phyloP scores from a whole-genome alignment of 1,284 basidiomycete species.

The Austroboletus sp. region DNA sequence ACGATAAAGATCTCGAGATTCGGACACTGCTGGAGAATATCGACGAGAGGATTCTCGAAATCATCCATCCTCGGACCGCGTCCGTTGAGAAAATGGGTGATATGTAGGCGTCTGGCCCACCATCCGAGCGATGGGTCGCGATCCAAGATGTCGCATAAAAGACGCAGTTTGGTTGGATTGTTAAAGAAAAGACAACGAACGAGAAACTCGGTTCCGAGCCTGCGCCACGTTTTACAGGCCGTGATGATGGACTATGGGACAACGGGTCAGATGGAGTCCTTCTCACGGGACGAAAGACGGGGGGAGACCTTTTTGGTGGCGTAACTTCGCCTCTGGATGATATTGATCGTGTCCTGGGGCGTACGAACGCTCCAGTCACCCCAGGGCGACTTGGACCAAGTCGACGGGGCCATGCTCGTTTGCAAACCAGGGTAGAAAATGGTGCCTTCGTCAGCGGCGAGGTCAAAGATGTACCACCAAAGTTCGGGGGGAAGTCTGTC shows the following conservation, averaged over 20 bases:
- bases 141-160: slow-evolving; percentile 44
- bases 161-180: slow-evolving; percentile 45
- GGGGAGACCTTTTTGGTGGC: slow-evolving; percentile 53
- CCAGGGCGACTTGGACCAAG: slow-evolving; percentile 48
- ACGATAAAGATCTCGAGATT: slow-evolving; percentile 65
- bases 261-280: background rate
- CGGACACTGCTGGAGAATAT: slow-evolving; percentile 54
- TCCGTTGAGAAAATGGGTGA: slow-evolving; percentile 45
- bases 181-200: slow-evolving; percentile 60
- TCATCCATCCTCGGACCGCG: slow-evolving; percentile 30
- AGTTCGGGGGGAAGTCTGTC: slow-evolving; percentile 56
- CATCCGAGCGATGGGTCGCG: slow-evolving; percentile 49
- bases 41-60: slow-evolving; percentile 36
- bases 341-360: slow-evolving; percentile 50
- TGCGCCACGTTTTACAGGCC: slow-evolving; percentile 51
- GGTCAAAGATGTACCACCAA: slow-evolving; percentile 59
- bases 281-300: background rate
- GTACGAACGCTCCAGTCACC: slow-evolving; percentile 52
- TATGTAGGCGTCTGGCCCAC: slow-evolving; percentile 60
- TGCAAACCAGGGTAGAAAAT: slow-evolving; percentile 54
- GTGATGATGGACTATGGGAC: slow-evolving; percentile 51
- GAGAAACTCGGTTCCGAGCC: slow-evolving; percentile 54
- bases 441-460: slow-evolving; percentile 59
- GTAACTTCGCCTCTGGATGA: slow-evolving; percentile 53
- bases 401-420: slow-evolving; percentile 51